phyloP scores from a whole-genome alignment of 2,329 filamentous ascomycete genomes.

The Paecilomyces formosus region DNA sequence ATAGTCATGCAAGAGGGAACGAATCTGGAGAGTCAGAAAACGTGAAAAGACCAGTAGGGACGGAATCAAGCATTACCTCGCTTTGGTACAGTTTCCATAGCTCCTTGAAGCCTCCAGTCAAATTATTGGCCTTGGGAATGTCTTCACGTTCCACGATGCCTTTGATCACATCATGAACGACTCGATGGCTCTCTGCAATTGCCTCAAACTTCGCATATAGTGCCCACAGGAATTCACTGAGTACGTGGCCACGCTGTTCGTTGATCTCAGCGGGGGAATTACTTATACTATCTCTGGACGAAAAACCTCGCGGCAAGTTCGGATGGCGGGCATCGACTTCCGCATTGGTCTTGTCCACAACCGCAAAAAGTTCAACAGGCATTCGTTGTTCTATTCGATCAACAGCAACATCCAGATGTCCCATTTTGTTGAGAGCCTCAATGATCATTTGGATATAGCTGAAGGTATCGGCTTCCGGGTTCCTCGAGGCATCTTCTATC shows the following conservation, averaged over 20 bases:
- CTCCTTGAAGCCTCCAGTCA: conserved; percentile 88
- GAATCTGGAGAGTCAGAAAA: conserved; percentile 46
- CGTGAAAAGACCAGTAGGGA: background rate
- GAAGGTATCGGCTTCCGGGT: conserved; percentile 92
- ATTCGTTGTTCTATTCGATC: conserved; percentile 87
- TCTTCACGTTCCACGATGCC: conserved; percentile 80
- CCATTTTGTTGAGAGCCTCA: conserved; percentile 84
- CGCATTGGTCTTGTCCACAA: conserved; percentile 90
- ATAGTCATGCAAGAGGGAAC: conserved; percentile 89
- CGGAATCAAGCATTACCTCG: conserved; percentile 44
- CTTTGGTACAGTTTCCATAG: conserved; percentile 98
- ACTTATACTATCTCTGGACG: conserved; percentile 38
- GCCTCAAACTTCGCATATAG: conserved; percentile 95
- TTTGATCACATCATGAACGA: conserved; percentile 85
- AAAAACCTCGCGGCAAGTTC: conserved; percentile 56
- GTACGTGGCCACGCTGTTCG: conserved; percentile 71
- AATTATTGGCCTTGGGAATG: conserved; percentile 47
- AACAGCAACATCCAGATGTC: conserved; percentile 74
- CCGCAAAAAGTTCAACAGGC: conserved; percentile 85
- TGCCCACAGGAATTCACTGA: conserved; percentile 86
- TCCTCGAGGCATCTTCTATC: conserved; percentile 82
- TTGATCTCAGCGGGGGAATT: conserved; percentile 64
- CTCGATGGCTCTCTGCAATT: conserved; percentile 89
- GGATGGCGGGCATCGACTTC: conserved; percentile 91
- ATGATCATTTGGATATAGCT: conserved; percentile 83